Conservation (phyloP, 768 basidiomycete genomes). For the Lactarius tabidus region DNA sequence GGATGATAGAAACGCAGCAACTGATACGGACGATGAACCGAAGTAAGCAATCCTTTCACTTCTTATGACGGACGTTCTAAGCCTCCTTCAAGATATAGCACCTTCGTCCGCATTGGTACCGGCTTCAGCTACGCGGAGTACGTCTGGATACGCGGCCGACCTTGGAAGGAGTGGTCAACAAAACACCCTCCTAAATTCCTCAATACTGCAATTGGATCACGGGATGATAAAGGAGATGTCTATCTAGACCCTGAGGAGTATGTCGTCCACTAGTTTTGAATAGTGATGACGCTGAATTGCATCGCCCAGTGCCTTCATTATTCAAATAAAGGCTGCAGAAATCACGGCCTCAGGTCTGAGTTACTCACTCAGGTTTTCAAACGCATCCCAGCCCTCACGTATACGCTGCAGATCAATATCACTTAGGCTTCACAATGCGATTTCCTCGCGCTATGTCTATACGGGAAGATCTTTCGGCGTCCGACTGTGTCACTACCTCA, state of each 20-base stretch:
- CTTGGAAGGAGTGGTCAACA: conserved; percentile 79
- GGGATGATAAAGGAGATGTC: conserved; percentile 84
- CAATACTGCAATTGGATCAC: conserved; percentile 51
- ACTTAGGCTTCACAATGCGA: conserved; percentile 84
- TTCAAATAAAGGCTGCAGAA: conserved; percentile 93
- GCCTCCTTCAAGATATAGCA: conserved; percentile 57
- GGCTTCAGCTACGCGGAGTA: conserved; percentile 87
- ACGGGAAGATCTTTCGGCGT: conserved; percentile 68
- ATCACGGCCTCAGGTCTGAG: conserved; percentile 66
- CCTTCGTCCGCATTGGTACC: conserved; percentile 87
- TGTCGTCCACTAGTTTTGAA: conserved; percentile 23
- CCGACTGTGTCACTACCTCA: conserved; percentile 69
- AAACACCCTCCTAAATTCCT: conserved; percentile 70
- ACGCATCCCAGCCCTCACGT: not conserved
- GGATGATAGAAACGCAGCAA: conserved; percentile 57
- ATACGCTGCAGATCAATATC: conserved; percentile 62
- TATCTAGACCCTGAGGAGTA: conserved; percentile 90
- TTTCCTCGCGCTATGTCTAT: conserved; percentile 85
- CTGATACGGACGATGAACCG: conserved; percentile 55
- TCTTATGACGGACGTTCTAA: conserved; percentile 3
- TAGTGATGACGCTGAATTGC: conserved; percentile 9
- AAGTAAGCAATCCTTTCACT: conserved; percentile 42
- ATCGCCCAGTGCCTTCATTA: conserved; percentile 76
- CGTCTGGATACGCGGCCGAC: conserved; percentile 73
- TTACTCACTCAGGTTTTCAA: not conserved